Base-by-base conservation (phyloP, 371 early-diverging fungal species). In the Mucor plumbeus region DNA sequence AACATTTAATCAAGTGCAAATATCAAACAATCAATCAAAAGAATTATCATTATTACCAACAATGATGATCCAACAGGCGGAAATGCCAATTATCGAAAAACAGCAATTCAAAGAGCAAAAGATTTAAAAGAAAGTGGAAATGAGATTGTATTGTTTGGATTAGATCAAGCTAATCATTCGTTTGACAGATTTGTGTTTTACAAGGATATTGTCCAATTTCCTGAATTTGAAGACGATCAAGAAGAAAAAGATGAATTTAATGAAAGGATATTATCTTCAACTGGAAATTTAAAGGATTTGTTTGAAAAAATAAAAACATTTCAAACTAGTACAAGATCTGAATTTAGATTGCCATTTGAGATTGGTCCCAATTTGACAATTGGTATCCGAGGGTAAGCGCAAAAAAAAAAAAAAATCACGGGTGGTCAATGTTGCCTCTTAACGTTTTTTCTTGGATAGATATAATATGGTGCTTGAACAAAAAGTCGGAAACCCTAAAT, bases 11-110 rank as follows among this genome's bases (percentile, higher is more conserved):
- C 26, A 48, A 77, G 83, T 38, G 75, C 86, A 0, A 53, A 1
- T 77, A 36, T 83, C 44, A 86, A 85, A 34, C 58, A 73, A 15
- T 86, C 86, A 33, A 72, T 78, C 3, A 88, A 87, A 68, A 86
- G 91, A 21, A 55, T 92, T 47, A 90, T 92, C 55, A 58, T 92
- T 4, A 48, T 91, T 54, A 91, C 93, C 21, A 84, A 88, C 58
- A 81, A 88, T 53, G 90, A 90, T 38, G 78, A 85, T 60, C 93
- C 93, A 4, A 85, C 88, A 57, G 34, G 67, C 0, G 72, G 65
- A 8, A 84, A 88, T 58, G 39, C 75, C 7, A 73, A 72, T 5
- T 67, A 87, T 43, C 72, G 83, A 43, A 75, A 77, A 43, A 76
- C 88, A 13, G 85, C 89, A 13, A 74, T 83, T 11, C 84, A 82